Conservation (phyloP, 495 filamentous ascomycete species). For the Penicillium pancosmium region DNA sequence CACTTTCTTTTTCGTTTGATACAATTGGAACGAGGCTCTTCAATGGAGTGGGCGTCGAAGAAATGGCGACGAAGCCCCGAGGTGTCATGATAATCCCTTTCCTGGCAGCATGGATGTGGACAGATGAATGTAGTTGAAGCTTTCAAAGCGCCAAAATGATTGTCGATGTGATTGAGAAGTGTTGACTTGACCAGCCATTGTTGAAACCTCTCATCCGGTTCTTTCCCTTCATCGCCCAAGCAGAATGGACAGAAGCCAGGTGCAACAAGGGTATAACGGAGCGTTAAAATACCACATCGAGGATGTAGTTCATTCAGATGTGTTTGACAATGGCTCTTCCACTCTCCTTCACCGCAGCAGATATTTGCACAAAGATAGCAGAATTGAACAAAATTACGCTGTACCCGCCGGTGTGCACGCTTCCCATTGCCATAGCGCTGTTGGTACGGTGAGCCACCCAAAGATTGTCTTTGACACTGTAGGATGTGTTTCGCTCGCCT, state of each 20-base stretch:
- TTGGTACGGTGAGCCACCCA: constrained; percentile 23
- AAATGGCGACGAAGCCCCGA: no score
- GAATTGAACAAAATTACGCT: constrained; percentile 22
- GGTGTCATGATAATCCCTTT: no score
- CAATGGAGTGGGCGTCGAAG: no score
- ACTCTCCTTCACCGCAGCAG: constrained; percentile 8
- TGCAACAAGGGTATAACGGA: constrained; percentile 20
- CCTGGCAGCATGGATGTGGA: no score
- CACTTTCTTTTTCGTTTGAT: no score
- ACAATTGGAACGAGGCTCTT: no score
- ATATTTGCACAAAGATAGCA: constrained; percentile 22
- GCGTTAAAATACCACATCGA: constrained; percentile 23
- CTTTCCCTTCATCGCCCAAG: constrained; percentile 14
- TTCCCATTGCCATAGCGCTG: constrained; percentile 27
- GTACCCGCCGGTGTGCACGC: constrained; percentile 18
- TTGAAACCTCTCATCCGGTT: background rate
- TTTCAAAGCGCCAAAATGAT: constrained; percentile 2
- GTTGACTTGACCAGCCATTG: constrained; percentile 20
- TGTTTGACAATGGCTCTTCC: constrained; percentile 13
- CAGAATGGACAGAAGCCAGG: constrained; percentile 19
- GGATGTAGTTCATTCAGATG: constrained; percentile 18
- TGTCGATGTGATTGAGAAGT: constrained; percentile 21
- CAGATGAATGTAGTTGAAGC: background rate
- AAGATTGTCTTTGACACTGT: constrained; percentile 20
- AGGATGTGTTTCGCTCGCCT: constrained; percentile 20